A percentile compares a stretch with the other conserved stretches of the same genome.
Evolutionary conservation across 2,329 filamentous ascomycete species (phyloP).

Genomic region (Fusarium decemcellulare): DNA sequence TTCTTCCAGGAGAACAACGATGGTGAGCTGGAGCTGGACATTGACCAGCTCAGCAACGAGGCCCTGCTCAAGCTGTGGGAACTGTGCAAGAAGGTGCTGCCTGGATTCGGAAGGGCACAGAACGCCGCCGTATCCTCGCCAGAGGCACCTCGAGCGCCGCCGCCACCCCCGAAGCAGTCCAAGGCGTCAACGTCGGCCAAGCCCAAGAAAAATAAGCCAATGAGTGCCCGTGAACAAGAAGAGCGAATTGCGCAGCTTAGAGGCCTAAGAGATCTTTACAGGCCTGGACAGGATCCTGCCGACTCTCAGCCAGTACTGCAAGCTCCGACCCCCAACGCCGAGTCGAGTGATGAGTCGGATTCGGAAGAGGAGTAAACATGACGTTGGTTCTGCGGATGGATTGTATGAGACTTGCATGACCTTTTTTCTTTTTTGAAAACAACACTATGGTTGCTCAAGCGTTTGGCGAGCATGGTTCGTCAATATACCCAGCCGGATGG

Average conservation of each 20-base stretch:
- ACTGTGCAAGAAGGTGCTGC: slow-evolving; percentile 59
- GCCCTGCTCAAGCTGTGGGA: slow-evolving; percentile 68
- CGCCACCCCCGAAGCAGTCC: slow-evolving; percentile 48
- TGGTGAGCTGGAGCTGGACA: slow-evolving; percentile 72
- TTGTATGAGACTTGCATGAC: slow-evolving; percentile 45
- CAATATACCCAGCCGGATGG: slow-evolving; percentile 48
- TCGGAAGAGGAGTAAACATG: slow-evolving; percentile 61
- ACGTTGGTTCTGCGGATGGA: slow-evolving; percentile 27
- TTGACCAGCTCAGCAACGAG: slow-evolving; percentile 70
- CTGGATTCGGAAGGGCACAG: slow-evolving; percentile 56
- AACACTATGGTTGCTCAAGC: slow-evolving; percentile 36
- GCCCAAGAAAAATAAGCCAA: slow-evolving; percentile 82
- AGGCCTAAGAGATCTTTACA: slow-evolving; percentile 63
- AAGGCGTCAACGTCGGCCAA: slow-evolving; percentile 59
- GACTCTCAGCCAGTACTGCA: slow-evolving; percentile 46
- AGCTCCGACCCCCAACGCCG: slow-evolving; percentile 48
- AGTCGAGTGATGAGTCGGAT: slow-evolving; percentile 61
- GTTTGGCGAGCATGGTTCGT: slow-evolving; percentile 39
- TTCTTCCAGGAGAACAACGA: slow-evolving; percentile 67
- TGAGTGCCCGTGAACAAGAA: slow-evolving; percentile 80
- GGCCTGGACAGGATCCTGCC: slow-evolving; percentile 51
- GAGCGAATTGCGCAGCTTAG: slow-evolving; percentile 73
- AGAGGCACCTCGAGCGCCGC: slow-evolving; percentile 45
- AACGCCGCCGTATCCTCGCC: slow-evolving; percentile 47
- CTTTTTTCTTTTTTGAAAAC: slow-evolving; percentile 5